A percentile compares a stretch with the other conserved stretches of the same genome.
Conservation (phyloP, 805 yeast species). For the Candida boleticola region DNA sequence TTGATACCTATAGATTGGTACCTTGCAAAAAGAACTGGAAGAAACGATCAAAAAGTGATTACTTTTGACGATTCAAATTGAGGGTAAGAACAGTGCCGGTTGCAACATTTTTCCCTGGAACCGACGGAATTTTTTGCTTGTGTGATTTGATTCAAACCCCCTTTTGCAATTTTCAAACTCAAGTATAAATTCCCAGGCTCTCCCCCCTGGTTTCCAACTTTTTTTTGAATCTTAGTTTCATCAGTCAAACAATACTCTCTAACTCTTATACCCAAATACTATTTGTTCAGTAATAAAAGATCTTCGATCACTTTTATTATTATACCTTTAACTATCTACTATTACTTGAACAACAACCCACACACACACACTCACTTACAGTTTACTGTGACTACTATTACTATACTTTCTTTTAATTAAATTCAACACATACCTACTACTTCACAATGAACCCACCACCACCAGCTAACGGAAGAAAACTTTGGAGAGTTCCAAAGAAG, state of each 20-base stretch:
- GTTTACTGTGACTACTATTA: slow-evolving; percentile 1
- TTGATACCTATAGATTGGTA: too few relatives aligned
- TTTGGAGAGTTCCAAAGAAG: slow-evolving; percentile 44
- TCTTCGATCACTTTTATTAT: neutral
- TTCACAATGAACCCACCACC: slow-evolving; percentile 23
- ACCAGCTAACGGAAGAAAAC: slow-evolving; percentile 44
- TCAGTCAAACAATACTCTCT: neutral
- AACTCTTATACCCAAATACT: too few relatives aligned
- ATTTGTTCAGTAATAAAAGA: neutral
- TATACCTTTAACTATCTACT: too few relatives aligned
- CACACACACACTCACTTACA: neutral
- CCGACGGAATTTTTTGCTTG: slow-evolving; percentile 1
- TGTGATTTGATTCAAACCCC: neutral
- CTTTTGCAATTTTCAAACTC: neutral
- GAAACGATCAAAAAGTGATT: neutral
- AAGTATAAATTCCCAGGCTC: neutral
- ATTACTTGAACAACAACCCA: too few relatives aligned
- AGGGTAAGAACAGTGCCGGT: neutral
- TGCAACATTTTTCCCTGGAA: neutral
- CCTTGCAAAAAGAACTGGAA: too few relatives aligned
- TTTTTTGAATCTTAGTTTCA: neutral
- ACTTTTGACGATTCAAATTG: neutral
- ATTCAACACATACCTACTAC: neutral
- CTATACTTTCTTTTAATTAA: neutral
- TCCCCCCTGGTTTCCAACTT: slow-evolving; percentile 1